Conservation (phyloP, 2,329 filamentous ascomycete species). For the Alternaria sp. region DNA sequence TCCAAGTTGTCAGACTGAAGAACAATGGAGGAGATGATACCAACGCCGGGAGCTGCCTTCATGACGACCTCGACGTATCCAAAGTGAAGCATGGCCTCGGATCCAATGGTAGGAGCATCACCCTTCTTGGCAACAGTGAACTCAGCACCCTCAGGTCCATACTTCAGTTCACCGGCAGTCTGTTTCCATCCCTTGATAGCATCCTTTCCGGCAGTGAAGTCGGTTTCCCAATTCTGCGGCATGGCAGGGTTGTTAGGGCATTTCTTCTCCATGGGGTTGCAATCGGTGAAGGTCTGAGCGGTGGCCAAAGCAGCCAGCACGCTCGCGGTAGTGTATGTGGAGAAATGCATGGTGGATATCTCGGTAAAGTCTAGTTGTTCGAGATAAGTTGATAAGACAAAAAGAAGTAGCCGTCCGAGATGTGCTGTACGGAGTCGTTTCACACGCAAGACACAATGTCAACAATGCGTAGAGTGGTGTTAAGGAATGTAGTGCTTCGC, state of each 20-base stretch:
- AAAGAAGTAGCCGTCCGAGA: constrained; percentile 37
- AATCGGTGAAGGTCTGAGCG: constrained; percentile 56
- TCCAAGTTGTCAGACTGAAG: constrained; percentile 84
- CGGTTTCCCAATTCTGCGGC: constrained; percentile 48
- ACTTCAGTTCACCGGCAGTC: constrained; percentile 53
- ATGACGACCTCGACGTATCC: constrained; percentile 79
- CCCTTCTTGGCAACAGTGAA: constrained; percentile 57
- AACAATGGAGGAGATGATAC: constrained; percentile 83
- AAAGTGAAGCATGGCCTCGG: constrained; percentile 86
- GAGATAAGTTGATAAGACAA: not conserved
- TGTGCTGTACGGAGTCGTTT: constrained; percentile 11
- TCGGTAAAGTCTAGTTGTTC: constrained; percentile 16
- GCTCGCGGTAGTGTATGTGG: constrained; percentile 32
- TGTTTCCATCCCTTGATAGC: constrained; percentile 49
- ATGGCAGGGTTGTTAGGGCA: constrained; percentile 56
- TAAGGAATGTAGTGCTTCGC: constrained; percentile 38
- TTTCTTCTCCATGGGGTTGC: constrained; percentile 52
- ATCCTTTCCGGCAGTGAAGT: constrained; percentile 52
- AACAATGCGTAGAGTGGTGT: constrained; percentile 21
- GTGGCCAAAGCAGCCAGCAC: constrained; percentile 43
- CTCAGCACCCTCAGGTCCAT: constrained; percentile 54
- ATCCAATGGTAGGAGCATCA: constrained; percentile 70
- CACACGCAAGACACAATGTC: constrained; percentile 19
- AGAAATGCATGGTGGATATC: constrained; percentile 36
- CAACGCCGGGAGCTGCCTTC: constrained; percentile 75